Conservation (phyloP, 768 basidiomycete genomes). For the Russula compacta region DNA sequence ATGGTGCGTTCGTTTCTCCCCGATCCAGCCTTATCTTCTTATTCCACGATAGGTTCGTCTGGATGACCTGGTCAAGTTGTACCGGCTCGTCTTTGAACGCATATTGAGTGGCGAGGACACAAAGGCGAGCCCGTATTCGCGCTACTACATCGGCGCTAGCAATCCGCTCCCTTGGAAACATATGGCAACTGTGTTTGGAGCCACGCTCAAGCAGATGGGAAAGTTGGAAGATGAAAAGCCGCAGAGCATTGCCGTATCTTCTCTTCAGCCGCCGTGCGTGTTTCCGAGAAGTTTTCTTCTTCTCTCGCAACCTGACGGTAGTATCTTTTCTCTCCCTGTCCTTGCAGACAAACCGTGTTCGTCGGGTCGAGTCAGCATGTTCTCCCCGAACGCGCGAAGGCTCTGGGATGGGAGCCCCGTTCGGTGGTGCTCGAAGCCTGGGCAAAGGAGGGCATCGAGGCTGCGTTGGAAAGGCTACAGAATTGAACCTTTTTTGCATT, state of each 20-base stretch:
- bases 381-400: not conserved
- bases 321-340: not conserved
- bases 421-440: not conserved
- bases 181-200: not conserved
- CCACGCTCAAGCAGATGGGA: not conserved
- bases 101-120: not conserved
- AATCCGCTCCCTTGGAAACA: conserved; percentile 2
- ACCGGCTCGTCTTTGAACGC: conserved; percentile 4
- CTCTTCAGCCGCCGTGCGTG: not conserved
- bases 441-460: not conserved
- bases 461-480: not conserved
- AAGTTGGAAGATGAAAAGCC: conserved; percentile 1
- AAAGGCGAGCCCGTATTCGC: conserved; percentile 12
- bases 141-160: conserved; percentile 8
- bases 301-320: not conserved
- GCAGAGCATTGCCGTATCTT: not conserved
- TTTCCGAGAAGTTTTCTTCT: not conserved
- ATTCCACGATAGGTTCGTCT: conserved; percentile 6
- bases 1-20: not conserved
- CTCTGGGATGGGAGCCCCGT: not conserved
- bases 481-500: not conserved
- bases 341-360: not conserved
- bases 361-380: not conserved
- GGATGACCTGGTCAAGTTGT: conserved; percentile 9
- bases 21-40: too few species aligned